Evolutionary conservation across 257 asterid species (phyloP).

Genomic region (Mitragyna speciosa): DNA sequence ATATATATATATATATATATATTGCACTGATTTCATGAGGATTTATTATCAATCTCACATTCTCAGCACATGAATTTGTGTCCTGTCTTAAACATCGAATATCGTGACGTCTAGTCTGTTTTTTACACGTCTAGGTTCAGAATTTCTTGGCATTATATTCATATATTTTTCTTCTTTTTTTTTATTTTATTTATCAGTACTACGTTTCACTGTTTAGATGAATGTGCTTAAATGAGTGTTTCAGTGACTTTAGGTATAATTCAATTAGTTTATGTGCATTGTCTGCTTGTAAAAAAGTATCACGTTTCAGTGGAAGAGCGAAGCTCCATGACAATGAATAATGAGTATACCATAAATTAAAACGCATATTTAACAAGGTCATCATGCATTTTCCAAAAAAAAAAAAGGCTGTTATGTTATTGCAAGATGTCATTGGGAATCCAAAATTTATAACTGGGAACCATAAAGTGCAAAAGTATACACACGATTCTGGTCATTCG

Average conservation of each 20-base stretch:
- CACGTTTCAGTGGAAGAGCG: too few species aligned
- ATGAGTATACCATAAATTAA: neutral
- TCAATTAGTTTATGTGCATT: too few species aligned
- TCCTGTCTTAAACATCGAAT: neutral
- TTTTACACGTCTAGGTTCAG: slow-evolving; percentile 7
- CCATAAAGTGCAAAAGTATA: slow-evolving; percentile 25
- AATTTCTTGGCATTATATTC: neutral
- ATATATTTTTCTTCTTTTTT: neutral
- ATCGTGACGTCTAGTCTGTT: neutral
- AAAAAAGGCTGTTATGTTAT: slow-evolving; percentile 10
- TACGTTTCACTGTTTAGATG: too few species aligned
- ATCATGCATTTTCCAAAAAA: neutral
- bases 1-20: too few species aligned
- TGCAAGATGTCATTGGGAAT: slow-evolving; percentile 35
- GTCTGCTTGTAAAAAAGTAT: too few species aligned
- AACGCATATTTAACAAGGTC: neutral
- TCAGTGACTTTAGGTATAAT: too few species aligned
- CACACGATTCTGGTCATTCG: slow-evolving; percentile 29
- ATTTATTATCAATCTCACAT: neutral
- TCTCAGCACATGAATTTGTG: neutral
- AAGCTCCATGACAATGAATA: neutral
- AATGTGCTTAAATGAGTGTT: too few species aligned
- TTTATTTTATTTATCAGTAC: too few species aligned
- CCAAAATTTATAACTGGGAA: slow-evolving; percentile 34
- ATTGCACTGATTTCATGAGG: neutral